Percentiles rank a stretch among this genome's conserved stretches.
Evolutionary conservation across 352 stramenopile species (phyloP).

Genomic region (Phytophthora melonis): DNA sequence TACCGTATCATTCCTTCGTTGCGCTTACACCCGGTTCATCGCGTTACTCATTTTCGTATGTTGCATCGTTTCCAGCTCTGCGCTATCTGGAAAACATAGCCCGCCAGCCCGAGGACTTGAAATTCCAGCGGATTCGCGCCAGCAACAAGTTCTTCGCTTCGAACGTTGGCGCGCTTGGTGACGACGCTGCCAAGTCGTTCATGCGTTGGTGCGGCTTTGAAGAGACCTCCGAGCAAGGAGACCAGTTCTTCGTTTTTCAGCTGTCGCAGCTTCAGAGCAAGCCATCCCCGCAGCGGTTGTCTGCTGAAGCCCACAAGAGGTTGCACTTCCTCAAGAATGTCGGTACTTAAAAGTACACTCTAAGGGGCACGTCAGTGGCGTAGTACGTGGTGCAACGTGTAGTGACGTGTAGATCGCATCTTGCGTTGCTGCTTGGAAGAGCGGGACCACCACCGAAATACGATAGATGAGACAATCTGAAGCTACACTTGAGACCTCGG

Average conservation of each 20-base stretch:
- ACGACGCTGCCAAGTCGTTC: constrained; percentile 26
- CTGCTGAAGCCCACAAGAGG: constrained; percentile 41
- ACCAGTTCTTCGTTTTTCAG: constrained; percentile 58
- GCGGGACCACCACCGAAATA: constrained; percentile 22
- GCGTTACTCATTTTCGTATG: neutral
- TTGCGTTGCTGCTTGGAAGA: neutral
- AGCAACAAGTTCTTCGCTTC: constrained; percentile 79
- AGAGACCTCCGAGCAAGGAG: constrained; percentile 27
- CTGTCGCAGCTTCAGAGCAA: constrained; percentile 15
- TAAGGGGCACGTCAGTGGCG: too few relatives aligned
- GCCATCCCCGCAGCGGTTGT: constrained; percentile 13
- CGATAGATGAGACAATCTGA: constrained; percentile 37
- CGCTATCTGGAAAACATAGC: constrained; percentile 81
- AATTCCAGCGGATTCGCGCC: constrained; percentile 77
- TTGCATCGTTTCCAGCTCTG: constrained; percentile 31
- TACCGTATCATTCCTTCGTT: constrained; percentile 15
- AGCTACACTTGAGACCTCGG: constrained; percentile 11
- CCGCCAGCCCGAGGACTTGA: constrained; percentile 54
- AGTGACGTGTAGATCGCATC: constrained; percentile 2
- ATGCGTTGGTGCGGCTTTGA: constrained; percentile 73
- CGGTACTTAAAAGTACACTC: constrained; percentile 13
- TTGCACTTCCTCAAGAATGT: constrained; percentile 47
- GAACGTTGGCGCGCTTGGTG: constrained; percentile 50
- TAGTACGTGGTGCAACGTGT: constrained; percentile 17
- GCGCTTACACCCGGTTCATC: neutral